Conservation (phyloP, 148 eudicot species). For the Vaccinium corymbosum region DNA sequence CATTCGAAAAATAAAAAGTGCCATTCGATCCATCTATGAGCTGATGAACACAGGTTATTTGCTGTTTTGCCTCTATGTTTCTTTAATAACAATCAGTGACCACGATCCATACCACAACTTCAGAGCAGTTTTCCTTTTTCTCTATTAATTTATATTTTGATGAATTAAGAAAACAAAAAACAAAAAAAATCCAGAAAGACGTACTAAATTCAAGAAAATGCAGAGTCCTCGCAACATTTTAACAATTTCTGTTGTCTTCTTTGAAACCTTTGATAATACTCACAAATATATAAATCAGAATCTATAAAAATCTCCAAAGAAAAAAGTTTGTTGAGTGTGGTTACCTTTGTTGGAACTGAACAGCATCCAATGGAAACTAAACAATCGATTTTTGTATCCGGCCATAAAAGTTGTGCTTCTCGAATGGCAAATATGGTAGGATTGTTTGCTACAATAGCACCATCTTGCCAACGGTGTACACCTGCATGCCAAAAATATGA, state of each 20-base stretch:
- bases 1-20: not conserved
- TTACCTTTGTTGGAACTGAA: constrained; percentile 91
- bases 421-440: constrained; percentile 95
- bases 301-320: not conserved
- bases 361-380: constrained; percentile 94
- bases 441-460: constrained; percentile 97
- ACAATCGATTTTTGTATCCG: constrained; percentile 88
- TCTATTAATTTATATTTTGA: not conserved
- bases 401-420: constrained; percentile 98
- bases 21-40: not conserved
- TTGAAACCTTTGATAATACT: not conserved
- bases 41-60: not conserved
- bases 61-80: not conserved
- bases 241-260: not conserved
- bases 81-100: not conserved
- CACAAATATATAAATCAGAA: not conserved
- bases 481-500: constrained; percentile 37
- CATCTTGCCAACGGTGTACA: constrained; percentile 95
- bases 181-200: not conserved
- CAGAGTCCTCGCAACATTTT: not conserved
- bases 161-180: not conserved
- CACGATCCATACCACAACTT: not conserved
- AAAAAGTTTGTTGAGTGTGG: not conserved
- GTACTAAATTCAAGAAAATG: not conserved
- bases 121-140: not conserved